Evolutionary conservation across 768 basidiomycete genomes (phyloP), one percentile per base, ranked within the genome.

Genomic region (Lactarius quietus): DNA sequence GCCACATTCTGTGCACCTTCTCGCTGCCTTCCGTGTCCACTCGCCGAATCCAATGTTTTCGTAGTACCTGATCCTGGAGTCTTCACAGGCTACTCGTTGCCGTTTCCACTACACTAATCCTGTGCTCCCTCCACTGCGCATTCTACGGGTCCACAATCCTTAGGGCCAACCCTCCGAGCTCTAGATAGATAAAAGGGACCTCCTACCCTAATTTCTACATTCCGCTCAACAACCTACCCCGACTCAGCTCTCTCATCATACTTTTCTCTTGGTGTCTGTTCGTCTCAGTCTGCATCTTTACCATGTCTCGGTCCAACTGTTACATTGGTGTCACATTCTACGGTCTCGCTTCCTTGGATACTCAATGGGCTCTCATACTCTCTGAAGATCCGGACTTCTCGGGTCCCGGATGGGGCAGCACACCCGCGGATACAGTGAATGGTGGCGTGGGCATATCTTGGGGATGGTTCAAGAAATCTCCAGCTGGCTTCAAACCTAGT

Each of bases 391-490:
- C 57, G 10, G 35, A 57, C 3, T 63, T 63, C 36, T 14, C 33
- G 17, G 56, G 62, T 14, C 45, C 5, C 10, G 28, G 57, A 20
- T 63, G 56, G 62, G 48, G 62, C 28, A 31, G 62, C 62, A 58
- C 33, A 18, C 7, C 38, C 6, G 45, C n/a, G 1, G 45, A 63
- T 20, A 63, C 62, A 2, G 18, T 41, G 35, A 58, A 38, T 9
- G 62, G 33, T 8, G 33, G 62, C 10, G 39, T n/a, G 28, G 20
- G 36, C 18, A 28, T 28, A n/a, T 58, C 56, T 6, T 63, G 56
- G 57, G 18, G 35, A 15, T 15, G 7, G 1, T 38, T 35, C 36
- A 36, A 52, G 17, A 48, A 15, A 28, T 63, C 62, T 31, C 48
- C 57, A 3, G n/a, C 62, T 36, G 10, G 23, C 48, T 28, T 31